Percentiles rank a stretch among this genome's conserved stretches.
Evolutionary conservation across 2,329 filamentous ascomycete genomes (phyloP).

Genomic region (Aschersonia sp.): DNA sequence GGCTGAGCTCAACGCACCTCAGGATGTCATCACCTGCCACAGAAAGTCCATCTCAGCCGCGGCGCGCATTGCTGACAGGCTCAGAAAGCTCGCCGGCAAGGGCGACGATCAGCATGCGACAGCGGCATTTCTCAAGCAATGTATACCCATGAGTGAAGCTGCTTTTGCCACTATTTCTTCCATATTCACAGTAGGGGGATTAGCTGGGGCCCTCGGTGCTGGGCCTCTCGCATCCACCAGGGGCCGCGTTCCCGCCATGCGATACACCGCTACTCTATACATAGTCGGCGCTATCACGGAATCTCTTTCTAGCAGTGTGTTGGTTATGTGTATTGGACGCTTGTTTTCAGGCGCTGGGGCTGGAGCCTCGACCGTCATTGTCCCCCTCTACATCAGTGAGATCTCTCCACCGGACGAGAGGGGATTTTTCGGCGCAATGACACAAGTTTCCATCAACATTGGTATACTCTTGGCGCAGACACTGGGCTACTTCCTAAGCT

Average conservation of each 20-base stretch:
- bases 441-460: constrained; percentile 85
- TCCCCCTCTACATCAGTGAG: constrained; percentile 89
- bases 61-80: constrained; percentile 12
- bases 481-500: constrained; percentile 76
- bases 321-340: constrained; percentile 56
- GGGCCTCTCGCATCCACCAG: constrained; percentile 66
- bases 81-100: constrained; percentile 5
- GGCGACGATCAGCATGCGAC: background rate
- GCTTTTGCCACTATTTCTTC: constrained; percentile 80
- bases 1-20: constrained; percentile 90
- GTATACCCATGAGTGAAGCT: constrained; percentile 73
- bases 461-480: constrained; percentile 76
- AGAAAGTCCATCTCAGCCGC: constrained; percentile 28
- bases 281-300: constrained; percentile 62
- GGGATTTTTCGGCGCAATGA: constrained; percentile 72
- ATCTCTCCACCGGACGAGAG: constrained; percentile 60
- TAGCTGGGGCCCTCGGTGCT: constrained; percentile 66
- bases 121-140: constrained; percentile 43
- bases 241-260: constrained; percentile 65
- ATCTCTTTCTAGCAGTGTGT: constrained; percentile 53
- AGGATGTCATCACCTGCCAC: constrained; percentile 83
- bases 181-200: constrained; percentile 79
- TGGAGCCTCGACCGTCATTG: constrained; percentile 80
- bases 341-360: constrained; percentile 72
- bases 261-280: constrained; percentile 63